phyloP scores from a whole-genome alignment of 2,329 filamentous ascomycete genomes.

The Colletotrichum acutatum region DNA sequence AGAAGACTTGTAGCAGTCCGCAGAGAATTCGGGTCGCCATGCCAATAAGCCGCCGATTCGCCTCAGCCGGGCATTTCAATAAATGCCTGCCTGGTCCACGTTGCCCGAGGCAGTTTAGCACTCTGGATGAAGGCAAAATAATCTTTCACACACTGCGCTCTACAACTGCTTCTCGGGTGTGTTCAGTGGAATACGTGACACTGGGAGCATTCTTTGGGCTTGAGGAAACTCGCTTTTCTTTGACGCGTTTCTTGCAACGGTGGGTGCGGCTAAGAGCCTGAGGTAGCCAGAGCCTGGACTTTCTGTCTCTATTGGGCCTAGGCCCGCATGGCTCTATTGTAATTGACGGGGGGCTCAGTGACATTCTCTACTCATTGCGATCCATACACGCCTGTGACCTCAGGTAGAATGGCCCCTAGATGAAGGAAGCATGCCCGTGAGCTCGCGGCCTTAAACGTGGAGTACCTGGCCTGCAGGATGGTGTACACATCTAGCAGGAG shows the following conservation, averaged over 20 bases:
- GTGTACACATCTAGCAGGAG: background rate
- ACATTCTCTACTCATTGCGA: background rate
- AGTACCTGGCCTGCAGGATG: background rate
- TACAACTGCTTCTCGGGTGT: background rate
- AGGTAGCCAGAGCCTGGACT: too few relatives aligned
- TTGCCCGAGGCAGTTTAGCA: too few relatives aligned
- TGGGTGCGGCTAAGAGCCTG: too few relatives aligned
- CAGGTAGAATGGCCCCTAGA: background rate
- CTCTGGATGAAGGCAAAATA: too few relatives aligned
- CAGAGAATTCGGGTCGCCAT: background rate
- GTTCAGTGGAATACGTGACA: background rate
- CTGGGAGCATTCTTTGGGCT: background rate
- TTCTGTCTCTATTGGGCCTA: background rate
- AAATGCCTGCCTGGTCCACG: background rate
- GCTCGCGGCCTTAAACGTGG: background rate
- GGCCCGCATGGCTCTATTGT: background rate
- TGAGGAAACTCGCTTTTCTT: background rate
- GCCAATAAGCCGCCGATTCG: background rate
- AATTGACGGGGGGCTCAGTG: background rate
- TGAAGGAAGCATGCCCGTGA: background rate
- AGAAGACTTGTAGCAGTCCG: background rate
- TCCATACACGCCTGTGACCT: background rate
- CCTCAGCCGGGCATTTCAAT: background rate
- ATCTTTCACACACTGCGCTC: background rate
- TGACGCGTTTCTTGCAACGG: background rate